Base-by-base conservation (phyloP, 2,329 filamentous ascomycete genomes). In the Bimuria novae-zelandiae region DNA sequence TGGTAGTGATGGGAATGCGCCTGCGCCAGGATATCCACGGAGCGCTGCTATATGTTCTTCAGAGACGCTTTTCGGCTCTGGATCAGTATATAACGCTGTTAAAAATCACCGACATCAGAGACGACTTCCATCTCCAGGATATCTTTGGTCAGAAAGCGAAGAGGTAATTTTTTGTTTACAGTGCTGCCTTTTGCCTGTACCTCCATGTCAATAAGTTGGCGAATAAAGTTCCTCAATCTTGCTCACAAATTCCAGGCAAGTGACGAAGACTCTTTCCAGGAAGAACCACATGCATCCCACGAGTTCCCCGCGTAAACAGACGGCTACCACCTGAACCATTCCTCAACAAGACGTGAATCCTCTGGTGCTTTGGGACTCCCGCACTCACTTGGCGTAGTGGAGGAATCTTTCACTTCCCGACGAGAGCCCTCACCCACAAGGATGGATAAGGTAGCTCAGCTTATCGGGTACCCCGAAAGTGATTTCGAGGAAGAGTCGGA, bases 401-500 rank as follows among this genome's bases (percentile, higher is more conserved):
- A 30, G 16, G 11, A 8, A n/a, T 23, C 17, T n/a, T 32, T 49
- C 21, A 35, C 35, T n/a, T 21, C 12, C 16, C 8, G 33, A 6
- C n/a, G 16, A 6, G 23, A 21, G 7, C 40, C 3, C 14, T 21
- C 40, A 8, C 8, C 16, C 7, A 14, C 5, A 27, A 11, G 8
- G 5, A 44, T 44, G 41, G 27, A 33, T 11, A 11, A 1, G 33
- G 16, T 37, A 5, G 36, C 25, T 4, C 36, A 41, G 17, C 27
- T 49, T 16, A 21, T 33, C 16, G 46, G 27, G 1, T 37, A 47
- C 16, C 17, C 43, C 1, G 37, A 48, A 11, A 52, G 50, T 29
- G 37, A 48, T 23, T 27, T 37, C 23, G 30, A 43, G 25, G 50
- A 43, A 43, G 44, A 48, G 16, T 48, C 37, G 14, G 39, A 43